Evolutionary conservation across 2,329 filamentous ascomycete genomes (phyloP), one percentile per base, ranked within the genome.

Genomic region (Thelonectria olida): DNA sequence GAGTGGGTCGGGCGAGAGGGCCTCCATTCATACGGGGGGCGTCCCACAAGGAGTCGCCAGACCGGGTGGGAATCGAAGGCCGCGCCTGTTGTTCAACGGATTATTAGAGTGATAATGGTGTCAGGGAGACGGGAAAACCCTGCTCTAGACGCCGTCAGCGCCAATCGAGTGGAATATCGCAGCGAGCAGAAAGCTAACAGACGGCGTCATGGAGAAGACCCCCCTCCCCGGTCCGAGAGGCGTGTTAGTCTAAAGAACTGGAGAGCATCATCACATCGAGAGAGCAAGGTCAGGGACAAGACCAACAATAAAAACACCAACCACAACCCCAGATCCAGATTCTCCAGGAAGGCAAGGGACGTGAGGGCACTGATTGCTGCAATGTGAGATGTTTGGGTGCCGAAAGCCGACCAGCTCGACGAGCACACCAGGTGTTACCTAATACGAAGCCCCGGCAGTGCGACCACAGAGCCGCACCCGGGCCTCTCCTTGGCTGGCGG

Each of bases 361-460:
- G n/a, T n/a, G n/a, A n/a, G n/a, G n/a, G 44, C 44, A 34, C 22
- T 10, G 41, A 22, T 22, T n/a, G n/a, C n/a, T 44, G 19, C 10
- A 44, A 44, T 10, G 45, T 25, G 45, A n/a, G 8, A 28, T 31
- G 45, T 15, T 9, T 15, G 7, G 51, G 41, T 54, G 52, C 52
- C 52, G 41, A 47, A 54, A 54, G 41, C 52, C 52, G 51, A n/a
- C 25, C 19, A 19, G 17, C 10, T 7, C 8, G n/a, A 22, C 4
- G n/a, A 7, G 15, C 10, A 7, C 31, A 31, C 45, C 45, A 51
- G 38, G 23, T 19, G 19, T 61, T 61, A 61, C 58, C 58, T 61
- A 61, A 61, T 61, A 52, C 52, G 47, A 20, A 52, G 45, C 23
- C n/a, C 57, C 51, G 57, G 51, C 58, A 61, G 47, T 61, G 52